A percentile compares a stretch with the other conserved stretches of the same genome.
These are phyloP conservation scores for Backusella macrospora DNA, from an alignment of 192 early-diverging fungal genomes.

Conservation along the genomic window DNA sequence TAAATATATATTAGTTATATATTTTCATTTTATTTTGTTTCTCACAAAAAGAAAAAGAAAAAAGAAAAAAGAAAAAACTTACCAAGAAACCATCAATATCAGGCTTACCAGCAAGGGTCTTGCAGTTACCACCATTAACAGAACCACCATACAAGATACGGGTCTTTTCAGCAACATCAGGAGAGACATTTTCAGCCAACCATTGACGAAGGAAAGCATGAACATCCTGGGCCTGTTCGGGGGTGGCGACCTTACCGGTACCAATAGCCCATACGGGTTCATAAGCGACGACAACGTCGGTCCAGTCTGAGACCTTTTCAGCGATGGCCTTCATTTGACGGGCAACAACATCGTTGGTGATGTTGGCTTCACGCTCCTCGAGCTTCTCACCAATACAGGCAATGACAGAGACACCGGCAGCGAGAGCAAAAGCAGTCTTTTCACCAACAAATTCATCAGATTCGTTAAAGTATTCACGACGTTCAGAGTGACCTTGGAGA, in stretches of 20 bases:
- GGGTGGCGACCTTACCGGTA: conserved; percentile 96
- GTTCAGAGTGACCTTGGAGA: conserved; percentile 98
- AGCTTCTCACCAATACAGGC: conserved; percentile 97
- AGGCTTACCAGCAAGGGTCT: conserved; percentile 62
- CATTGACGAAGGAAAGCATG: conserved; percentile 88
- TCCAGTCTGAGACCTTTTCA: conserved; percentile 83
- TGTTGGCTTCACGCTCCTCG: conserved; percentile 88
- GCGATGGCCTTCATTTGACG: conserved; percentile 89
- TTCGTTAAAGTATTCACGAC: conserved; percentile 91
- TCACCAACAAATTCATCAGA: conserved; percentile 85
- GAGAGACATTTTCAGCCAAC: conserved; percentile 82
- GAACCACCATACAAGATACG: conserved; percentile 98
- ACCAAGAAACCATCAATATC: conserved; percentile 99
- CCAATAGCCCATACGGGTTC: conserved; percentile 99
- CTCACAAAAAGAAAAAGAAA: neutral
- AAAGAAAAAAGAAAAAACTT: conserved; percentile 15
- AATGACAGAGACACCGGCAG: conserved; percentile 86
- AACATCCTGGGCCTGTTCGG: conserved; percentile 95
- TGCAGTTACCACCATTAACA: conserved; percentile 81
- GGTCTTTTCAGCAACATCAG: conserved; percentile 83
- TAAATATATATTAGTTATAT: neutral
- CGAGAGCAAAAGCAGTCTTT: conserved; percentile 88
- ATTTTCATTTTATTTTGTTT: neutral
- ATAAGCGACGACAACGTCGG: conserved; percentile 95
- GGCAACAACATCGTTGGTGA: conserved; percentile 85